Conservation (phyloP, 257 asterid genomes). For the Pogostemon cablin region DNA sequence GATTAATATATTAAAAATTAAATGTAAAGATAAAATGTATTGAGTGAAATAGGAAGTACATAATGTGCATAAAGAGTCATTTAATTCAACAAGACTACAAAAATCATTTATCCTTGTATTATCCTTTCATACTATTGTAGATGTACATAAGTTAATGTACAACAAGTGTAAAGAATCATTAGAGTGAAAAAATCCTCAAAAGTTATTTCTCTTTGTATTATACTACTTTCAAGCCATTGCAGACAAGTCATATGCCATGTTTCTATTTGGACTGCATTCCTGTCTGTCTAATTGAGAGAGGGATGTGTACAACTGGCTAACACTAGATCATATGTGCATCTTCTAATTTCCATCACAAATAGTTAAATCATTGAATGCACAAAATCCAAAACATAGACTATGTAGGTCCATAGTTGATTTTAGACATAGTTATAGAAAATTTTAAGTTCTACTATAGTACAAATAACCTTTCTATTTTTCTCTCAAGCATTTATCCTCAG, state of each 20-base stretch:
- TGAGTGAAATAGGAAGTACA: no score
- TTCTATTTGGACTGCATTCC: conserved; percentile 6
- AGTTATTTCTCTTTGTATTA: neutral
- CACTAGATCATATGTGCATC: conserved; percentile 10
- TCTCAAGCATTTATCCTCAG: no score
- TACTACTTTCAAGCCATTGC: conserved; percentile 17
- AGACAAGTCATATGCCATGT: conserved; percentile 28
- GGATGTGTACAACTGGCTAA: conserved; percentile 14
- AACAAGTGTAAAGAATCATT: no score
- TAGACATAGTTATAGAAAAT: neutral
- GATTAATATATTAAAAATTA: no score
- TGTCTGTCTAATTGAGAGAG: neutral
- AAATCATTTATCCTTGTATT: neutral
- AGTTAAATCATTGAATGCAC: conserved; percentile 19
- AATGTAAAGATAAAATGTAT: no score
- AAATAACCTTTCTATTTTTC: no score
- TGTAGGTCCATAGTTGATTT: neutral
- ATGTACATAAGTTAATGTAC: neutral
- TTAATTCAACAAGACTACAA: no score
- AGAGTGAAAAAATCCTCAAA: neutral
- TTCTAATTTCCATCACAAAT: conserved; percentile 17
- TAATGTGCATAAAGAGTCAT: no score
- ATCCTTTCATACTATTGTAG: neutral
- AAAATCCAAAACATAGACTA: neutral
- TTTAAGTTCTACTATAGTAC: neutral